These are phyloP conservation scores for Apocynum venetum DNA, from an alignment of 257 asterid genomes.

Conservation along the genomic window DNA sequence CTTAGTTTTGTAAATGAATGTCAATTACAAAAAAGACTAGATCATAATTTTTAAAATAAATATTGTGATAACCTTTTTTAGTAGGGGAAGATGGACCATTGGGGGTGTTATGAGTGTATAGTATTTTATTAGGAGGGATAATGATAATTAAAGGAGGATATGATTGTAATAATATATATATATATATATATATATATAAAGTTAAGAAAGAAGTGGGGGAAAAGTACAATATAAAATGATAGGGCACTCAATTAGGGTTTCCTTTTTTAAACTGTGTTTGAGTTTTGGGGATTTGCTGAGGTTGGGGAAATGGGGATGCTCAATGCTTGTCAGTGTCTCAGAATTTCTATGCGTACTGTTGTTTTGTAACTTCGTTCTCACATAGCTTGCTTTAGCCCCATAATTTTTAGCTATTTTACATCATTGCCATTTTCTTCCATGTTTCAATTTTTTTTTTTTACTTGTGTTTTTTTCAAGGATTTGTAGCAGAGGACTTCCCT, in stretches of 20 bases:
- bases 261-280: background rate
- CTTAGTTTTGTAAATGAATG: too few relatives aligned
- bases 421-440: background rate
- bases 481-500: too few relatives aligned
- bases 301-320: background rate
- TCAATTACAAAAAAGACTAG: background rate
- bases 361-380: background rate
- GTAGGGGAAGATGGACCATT: too few relatives aligned
- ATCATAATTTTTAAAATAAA: background rate
- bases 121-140: background rate
- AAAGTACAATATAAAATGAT: conserved; percentile 23
- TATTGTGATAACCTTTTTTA: background rate
- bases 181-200: too few relatives aligned
- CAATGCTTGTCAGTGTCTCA: conserved; percentile 2
- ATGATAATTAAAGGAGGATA: background rate
- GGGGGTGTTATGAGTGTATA: too few relatives aligned
- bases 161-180: background rate
- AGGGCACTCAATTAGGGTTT: conserved; percentile 25
- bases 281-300: background rate
- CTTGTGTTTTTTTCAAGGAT: too few relatives aligned
- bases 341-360: background rate
- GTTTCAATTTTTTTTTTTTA: background rate
- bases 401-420: background rate
- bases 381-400: background rate
- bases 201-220: background rate